Conservation (phyloP, 2,329 filamentous ascomycete species). For the Trichoderma breve region DNA sequence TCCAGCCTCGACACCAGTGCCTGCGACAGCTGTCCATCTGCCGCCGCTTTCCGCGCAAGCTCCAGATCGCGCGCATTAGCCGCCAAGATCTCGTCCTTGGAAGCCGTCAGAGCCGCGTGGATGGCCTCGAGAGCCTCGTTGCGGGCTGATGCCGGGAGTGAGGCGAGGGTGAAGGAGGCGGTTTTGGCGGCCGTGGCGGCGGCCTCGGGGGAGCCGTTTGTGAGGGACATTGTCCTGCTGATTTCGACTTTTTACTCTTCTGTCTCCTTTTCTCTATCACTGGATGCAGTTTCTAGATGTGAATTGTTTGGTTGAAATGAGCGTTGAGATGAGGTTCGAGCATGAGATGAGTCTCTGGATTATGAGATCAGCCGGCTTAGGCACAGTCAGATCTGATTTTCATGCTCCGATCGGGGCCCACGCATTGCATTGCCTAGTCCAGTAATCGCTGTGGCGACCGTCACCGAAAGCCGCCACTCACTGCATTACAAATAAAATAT, state of each 20-base stretch:
- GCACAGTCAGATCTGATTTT: slow-evolving; percentile 8
- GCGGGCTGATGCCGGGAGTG: slow-evolving; percentile 70
- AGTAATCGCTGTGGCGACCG: background rate
- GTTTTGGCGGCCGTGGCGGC: slow-evolving; percentile 75
- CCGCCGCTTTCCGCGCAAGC: slow-evolving; percentile 68
- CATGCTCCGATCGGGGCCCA: slow-evolving; percentile 10
- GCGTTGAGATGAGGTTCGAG: background rate
- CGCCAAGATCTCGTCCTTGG: slow-evolving; percentile 73
- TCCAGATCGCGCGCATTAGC: slow-evolving; percentile 85
- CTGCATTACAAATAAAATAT: background rate
- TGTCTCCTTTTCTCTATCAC: background rate
- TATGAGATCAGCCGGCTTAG: background rate
- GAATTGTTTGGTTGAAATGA: background rate
- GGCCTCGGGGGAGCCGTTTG: slow-evolving; percentile 74
- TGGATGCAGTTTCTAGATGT: background rate
- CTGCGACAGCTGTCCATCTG: slow-evolving; percentile 71
- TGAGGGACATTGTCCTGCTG: slow-evolving; percentile 70
- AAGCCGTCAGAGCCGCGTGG: slow-evolving; percentile 68
- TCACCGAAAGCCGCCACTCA: background rate
- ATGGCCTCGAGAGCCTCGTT: slow-evolving; percentile 84
- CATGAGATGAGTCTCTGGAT: background rate
- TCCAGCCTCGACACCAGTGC: slow-evolving; percentile 88
- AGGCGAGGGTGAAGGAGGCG: slow-evolving; percentile 80
- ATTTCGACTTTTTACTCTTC: background rate
- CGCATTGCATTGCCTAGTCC: background rate